phyloP scores from a whole-genome alignment of 1,284 basidiomycete species.

The Vanrija humicola region DNA sequence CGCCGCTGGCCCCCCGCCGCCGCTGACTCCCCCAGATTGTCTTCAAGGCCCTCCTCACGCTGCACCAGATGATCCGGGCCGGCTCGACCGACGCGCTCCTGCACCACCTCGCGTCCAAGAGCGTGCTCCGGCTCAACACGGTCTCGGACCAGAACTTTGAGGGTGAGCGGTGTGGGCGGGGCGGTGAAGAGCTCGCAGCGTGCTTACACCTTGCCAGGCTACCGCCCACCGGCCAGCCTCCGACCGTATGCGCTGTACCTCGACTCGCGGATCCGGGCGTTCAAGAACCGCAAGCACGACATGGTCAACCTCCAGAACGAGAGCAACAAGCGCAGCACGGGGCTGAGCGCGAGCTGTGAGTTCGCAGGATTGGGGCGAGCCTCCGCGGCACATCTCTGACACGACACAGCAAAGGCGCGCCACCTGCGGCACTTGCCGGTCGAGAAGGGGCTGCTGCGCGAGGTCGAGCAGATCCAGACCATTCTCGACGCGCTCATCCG shows the following conservation, averaged over 20 bases:
- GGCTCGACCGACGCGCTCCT: constrained; percentile 90
- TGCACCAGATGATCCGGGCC: constrained; percentile 91
- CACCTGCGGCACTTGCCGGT: constrained; percentile 88
- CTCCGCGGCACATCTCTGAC: neutral
- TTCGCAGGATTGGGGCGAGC: neutral
- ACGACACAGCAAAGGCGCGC: constrained; percentile 49
- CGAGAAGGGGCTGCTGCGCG: constrained; percentile 89
- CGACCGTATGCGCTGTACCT: constrained; percentile 85
- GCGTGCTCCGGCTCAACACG: constrained; percentile 72
- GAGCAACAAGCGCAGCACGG: constrained; percentile 63
- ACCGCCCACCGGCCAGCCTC: constrained; percentile 78
- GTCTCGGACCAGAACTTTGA: constrained; percentile 59
- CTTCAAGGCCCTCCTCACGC: constrained; percentile 91
- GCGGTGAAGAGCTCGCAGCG: neutral
- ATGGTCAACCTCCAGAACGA: constrained; percentile 85
- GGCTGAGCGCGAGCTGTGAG: constrained; percentile 43
- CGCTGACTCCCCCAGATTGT: constrained; percentile 61
- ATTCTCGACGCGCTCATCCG: constrained; percentile 83
- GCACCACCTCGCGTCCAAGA: constrained; percentile 70
- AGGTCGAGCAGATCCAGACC: constrained; percentile 84
- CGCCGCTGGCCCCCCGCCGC: too few relatives aligned
- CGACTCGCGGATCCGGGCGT: constrained; percentile 82
- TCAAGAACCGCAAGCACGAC: constrained; percentile 87
- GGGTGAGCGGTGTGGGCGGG: neutral
- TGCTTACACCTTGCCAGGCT: constrained; percentile 56